Percentiles rank a stretch among this genome's conserved stretches.
Evolutionary conservation across 2,329 filamentous ascomycete genomes (phyloP).

Genomic region (Aureobasidium sp.): DNA sequence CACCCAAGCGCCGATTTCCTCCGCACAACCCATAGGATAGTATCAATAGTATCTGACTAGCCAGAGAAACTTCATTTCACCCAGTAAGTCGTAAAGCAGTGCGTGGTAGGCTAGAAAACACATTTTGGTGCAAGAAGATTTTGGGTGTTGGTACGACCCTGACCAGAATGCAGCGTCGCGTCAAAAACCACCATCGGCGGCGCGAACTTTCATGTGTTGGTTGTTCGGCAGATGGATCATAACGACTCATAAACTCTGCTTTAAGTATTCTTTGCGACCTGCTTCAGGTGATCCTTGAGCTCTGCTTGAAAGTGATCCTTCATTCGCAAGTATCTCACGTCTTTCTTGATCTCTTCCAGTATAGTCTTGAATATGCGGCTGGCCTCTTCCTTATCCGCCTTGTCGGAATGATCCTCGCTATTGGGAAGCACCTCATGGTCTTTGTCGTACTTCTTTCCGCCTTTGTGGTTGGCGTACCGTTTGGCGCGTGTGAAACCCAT

Average conservation of each 20-base stretch:
- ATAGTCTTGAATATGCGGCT: constrained; percentile 41
- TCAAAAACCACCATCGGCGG: no score
- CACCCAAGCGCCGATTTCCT: no score
- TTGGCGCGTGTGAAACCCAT: constrained; percentile 58
- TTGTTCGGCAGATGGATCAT: neutral
- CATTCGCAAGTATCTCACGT: constrained; percentile 36
- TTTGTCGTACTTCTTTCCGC: constrained; percentile 31
- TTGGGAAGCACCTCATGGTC: constrained; percentile 27
- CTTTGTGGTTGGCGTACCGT: constrained; percentile 48
- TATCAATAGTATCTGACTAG: no score
- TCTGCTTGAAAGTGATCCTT: constrained; percentile 41
- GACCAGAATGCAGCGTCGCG: neutral
- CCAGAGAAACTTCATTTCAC: no score
- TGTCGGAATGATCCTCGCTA: constrained; percentile 36
- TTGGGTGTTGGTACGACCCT: neutral
- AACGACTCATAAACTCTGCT: neutral
- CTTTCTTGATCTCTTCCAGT: constrained; percentile 39
- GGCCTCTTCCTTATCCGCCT: constrained; percentile 42
- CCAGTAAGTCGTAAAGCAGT: no score
- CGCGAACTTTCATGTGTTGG: no score
- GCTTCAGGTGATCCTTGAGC: constrained; percentile 25
- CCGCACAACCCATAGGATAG: no score
- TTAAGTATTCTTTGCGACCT: neutral
- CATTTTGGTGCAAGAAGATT: neutral
- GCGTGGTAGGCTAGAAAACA: no score